A percentile compares a stretch with the other conserved stretches of the same genome.
These are phyloP conservation scores for Tolypocladium album DNA, from an alignment of 2,329 filamentous ascomycete genomes.

Conservation along the genomic window DNA sequence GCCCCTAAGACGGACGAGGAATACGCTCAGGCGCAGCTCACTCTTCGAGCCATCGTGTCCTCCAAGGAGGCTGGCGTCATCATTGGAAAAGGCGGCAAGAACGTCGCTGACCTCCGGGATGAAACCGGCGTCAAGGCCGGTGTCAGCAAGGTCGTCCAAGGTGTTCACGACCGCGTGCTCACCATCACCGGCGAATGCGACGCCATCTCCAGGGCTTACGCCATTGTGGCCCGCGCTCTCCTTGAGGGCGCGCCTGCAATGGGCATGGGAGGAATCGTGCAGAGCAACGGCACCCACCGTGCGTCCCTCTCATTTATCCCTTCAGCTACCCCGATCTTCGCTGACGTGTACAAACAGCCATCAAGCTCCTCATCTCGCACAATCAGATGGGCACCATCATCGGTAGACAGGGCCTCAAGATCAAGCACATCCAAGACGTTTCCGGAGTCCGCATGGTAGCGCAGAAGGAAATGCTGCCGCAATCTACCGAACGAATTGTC, in stretches of 20 bases:
- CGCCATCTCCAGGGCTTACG: constrained; percentile 83
- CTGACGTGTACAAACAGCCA: constrained; percentile 45
- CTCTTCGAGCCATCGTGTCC: constrained; percentile 92
- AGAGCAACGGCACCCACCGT: constrained; percentile 91
- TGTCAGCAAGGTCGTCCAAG: constrained; percentile 96
- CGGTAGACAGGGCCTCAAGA: constrained; percentile 90
- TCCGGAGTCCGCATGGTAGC: constrained; percentile 98
- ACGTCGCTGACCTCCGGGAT: constrained; percentile 91
- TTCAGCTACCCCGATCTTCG: not conserved
- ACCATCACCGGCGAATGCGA: constrained; percentile 88
- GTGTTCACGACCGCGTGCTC: constrained; percentile 92
- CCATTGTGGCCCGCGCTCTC: constrained; percentile 81
- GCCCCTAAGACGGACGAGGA: constrained; percentile 92
- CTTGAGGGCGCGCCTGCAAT: constrained; percentile 89
- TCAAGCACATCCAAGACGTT: constrained; percentile 97
- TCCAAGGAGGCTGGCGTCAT: constrained; percentile 99
- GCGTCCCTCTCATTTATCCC: constrained; percentile 16
- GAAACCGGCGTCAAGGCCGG: constrained; percentile 97
- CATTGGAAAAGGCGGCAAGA: constrained; percentile 97
- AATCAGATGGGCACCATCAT: constrained; percentile 99
- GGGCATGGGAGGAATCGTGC: constrained; percentile 88
- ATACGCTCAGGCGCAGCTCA: constrained; percentile 86
- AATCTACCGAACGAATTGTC: constrained; percentile 95
- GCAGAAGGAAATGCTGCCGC: constrained; percentile 98
- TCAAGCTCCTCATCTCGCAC: constrained; percentile 96